Base-by-base conservation (phyloP, 345 rosid species). In the Kandelia obovata region DNA sequence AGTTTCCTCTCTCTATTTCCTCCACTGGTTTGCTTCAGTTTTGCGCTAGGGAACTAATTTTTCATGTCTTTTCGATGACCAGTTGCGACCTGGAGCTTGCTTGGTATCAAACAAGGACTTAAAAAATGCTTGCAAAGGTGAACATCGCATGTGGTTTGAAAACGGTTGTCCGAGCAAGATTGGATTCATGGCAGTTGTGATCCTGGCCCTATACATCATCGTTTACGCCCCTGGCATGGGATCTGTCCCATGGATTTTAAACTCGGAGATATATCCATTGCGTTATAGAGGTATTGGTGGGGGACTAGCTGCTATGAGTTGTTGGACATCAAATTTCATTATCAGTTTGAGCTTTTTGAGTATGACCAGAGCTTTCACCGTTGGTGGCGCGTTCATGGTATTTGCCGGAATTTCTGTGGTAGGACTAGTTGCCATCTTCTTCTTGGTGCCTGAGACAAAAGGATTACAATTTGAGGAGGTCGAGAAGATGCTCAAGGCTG, bases 211-310 rank as follows among this genome's bases (percentile, higher is more conserved):
- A 26, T 93, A 93, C 78, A 93, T 91, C 53, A 58, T 91, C 19
- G 56, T 69, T 31, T 93, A 84, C 60, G 79, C 98, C 0, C 98
- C 97, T 0, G 92, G 98, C 15, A 91, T 91, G 94, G 97, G 97
- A 5, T 82, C 96, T 1, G 92, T 75, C 28, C 97, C 96, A 0
- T 88, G 96, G 98, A 88, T 91, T 15, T 86, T 91, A 2, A 93
- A 91, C 84, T 91, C 98, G 13, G 97, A 93, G 86, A 93, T 93
- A 16, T 93, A 93, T 64, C 98, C 97, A 0, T 71, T 89, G 37
- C 75, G 84, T 53, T 93, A 89, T 66, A 81, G 96, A 81, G 98
- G 97, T 0, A n/a, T 86, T 7, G 91, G 97, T 0, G 98, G 94
- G 66, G 97, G 95, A 5, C 83, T 93, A 5, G 94, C 92, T 0